Base-by-base conservation (phyloP, 2,329 filamentous ascomycete species). In the Alternaria sp. region DNA sequence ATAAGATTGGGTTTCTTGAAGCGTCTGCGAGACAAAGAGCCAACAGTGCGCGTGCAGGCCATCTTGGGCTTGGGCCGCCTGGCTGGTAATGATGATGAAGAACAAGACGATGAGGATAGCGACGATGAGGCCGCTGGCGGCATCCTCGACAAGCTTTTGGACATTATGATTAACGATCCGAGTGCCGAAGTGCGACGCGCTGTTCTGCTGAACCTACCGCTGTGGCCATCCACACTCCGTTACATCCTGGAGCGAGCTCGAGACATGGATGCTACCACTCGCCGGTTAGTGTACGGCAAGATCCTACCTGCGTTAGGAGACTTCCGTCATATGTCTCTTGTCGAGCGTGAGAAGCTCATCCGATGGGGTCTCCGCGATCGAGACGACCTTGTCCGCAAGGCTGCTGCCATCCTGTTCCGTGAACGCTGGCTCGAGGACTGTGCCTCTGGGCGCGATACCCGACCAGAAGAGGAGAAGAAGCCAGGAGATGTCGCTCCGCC, bases 391-490 rank as follows among this genome's bases (percentile, higher is more conserved):
- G 96, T 99, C 12, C 89, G 94, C 56, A 97, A 97, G 78, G 95
- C 95, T 9, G 92, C 96, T 4, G 93, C 92, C 8, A 90, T 92
- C 49, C 85, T 98, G 7, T 99, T 99, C 82, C 89, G 91, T 65
- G 94, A 97, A 75, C 89, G 93, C n/a, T 99, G 96, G 96, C 95
- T 99, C 65, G 95, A 98, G 76, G 93, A 98, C 75, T 97, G 94
- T 72, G 93, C 92, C 6, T 90, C 90, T 3, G 85, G 87, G 1
- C 83, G 86, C 8, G 86, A 89, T 40, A 84, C 85, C 17, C 87
- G 88, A 10, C 86, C 86, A 28, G 86, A 86, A 51, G 85, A 86
- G 6, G 83, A 84, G 50, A 23, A 72, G 50, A 81, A 87, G 6
- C 85, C 87, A 1, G 85, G 71, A 13, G 71, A 74, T 36, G 64